These are phyloP conservation scores for Carex scoparia DNA, from an alignment of 176 grass and related monocot species.

Conservation along the genomic window DNA sequence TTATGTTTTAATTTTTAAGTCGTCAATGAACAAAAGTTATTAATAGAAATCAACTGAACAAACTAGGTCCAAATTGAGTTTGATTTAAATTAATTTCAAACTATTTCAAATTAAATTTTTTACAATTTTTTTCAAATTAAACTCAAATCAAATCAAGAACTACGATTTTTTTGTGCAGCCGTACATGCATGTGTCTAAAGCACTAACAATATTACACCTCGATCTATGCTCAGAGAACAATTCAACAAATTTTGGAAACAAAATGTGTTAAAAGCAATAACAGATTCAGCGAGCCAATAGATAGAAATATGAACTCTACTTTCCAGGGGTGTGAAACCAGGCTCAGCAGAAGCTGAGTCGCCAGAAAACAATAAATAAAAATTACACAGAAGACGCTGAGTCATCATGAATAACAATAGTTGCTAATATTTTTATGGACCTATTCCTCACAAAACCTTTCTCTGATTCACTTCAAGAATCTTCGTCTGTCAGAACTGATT, in stretches of 20 bases:
- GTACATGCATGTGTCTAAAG: too few relatives aligned
- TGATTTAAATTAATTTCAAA: too few relatives aligned
- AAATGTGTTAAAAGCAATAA: neutral
- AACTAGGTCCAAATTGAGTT: too few relatives aligned
- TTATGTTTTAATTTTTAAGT: too few relatives aligned
- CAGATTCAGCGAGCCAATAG: neutral
- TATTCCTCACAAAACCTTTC: neutral
- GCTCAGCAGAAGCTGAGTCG: neutral
- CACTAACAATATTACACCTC: neutral
- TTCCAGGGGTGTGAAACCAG: neutral
- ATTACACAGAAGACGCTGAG: neutral
- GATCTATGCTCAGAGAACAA: neutral
- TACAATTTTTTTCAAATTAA: too few relatives aligned
- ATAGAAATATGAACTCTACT: neutral
- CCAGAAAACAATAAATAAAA: neutral
- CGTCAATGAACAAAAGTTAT: too few relatives aligned
- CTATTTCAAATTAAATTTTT: too few relatives aligned
- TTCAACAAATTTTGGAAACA: neutral
- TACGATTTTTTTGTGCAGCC: too few relatives aligned
- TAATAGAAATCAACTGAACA: too few relatives aligned
- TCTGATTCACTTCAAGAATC: constrained; percentile 31
- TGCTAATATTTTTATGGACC: neutral
- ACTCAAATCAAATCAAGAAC: too few relatives aligned
- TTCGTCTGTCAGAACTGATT: constrained; percentile 46
- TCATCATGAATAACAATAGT: neutral